These are phyloP conservation scores for Sophora flavescens DNA, from an alignment of 306 rosid species.

Conservation along the genomic window DNA sequence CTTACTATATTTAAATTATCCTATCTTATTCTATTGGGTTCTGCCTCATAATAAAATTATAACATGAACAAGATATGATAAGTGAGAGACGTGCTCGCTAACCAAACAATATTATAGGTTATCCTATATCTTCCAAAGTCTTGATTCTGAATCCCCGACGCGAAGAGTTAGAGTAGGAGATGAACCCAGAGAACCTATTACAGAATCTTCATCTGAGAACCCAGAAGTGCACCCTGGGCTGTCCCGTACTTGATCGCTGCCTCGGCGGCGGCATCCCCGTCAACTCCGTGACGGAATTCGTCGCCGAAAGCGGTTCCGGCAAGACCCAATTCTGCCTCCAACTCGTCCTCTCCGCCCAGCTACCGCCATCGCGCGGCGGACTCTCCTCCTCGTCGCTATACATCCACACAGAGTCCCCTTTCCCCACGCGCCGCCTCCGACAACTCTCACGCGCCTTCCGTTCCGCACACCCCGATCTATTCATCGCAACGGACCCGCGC, in stretches of 20 bases:
- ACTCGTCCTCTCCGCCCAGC: slow-evolving; percentile 77
- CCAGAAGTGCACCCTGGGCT: slow-evolving; percentile 69
- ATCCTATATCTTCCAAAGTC: not conserved
- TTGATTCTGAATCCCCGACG: not conserved
- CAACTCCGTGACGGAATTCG: slow-evolving; percentile 76
- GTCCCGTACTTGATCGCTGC: slow-evolving; percentile 68
- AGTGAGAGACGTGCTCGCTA: too few species aligned
- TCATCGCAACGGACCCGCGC: slow-evolving; percentile 46
- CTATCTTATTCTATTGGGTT: too few species aligned
- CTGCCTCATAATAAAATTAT: too few species aligned
- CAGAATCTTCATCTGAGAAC: slow-evolving; percentile 37
- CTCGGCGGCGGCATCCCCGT: slow-evolving; percentile 83
- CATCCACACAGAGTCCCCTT: slow-evolving; percentile 79
- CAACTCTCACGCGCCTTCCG: slow-evolving; percentile 65
- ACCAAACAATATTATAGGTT: too few species aligned
- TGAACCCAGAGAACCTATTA: slow-evolving; percentile 62
- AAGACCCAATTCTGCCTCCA: slow-evolving; percentile 95
- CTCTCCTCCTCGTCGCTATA: slow-evolving; percentile 77
- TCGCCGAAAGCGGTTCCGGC: slow-evolving; percentile 83
- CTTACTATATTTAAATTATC: too few species aligned
- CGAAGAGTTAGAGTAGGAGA: not conserved
- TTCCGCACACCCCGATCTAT: slow-evolving; percentile 39
- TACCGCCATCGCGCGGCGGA: slow-evolving; percentile 79
- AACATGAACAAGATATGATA: too few species aligned
- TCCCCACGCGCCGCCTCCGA: slow-evolving; percentile 81